Evolutionary conservation across 2,329 filamentous ascomycete genomes (phyloP).

Genomic region (Paecilomyces formosus): DNA sequence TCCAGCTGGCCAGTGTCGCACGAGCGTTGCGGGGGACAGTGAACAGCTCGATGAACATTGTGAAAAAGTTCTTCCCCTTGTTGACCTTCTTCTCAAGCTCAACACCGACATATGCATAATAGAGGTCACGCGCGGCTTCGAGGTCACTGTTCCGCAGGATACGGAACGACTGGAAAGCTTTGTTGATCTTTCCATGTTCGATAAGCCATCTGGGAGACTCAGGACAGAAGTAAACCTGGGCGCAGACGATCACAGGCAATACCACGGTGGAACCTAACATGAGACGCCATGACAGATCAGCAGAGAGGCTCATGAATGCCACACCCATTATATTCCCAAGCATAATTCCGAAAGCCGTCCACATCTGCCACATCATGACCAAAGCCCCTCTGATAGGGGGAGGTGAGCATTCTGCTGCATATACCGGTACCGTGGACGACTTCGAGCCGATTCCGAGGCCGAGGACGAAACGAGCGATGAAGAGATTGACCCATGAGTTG

Average conservation of each 20-base stretch:
- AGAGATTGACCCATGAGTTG: conserved; percentile 36
- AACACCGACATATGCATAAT: conserved; percentile 53
- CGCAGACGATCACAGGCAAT: conserved; percentile 51
- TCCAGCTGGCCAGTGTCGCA: conserved; percentile 48
- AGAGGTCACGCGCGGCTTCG: conserved; percentile 50
- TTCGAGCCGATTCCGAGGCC: conserved; percentile 37
- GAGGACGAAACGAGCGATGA: conserved; percentile 35
- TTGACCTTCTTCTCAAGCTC: conserved; percentile 51
- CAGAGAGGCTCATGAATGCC: conserved; percentile 33
- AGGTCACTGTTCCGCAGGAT: conserved; percentile 43
- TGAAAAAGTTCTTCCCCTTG: conserved; percentile 44
- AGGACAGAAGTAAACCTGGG: conserved; percentile 59
- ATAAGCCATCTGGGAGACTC: conserved; percentile 47
- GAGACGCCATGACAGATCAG: conserved; percentile 57
- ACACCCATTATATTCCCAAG: conserved; percentile 44
- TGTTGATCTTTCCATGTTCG: conserved; percentile 36
- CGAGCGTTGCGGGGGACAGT: conserved; percentile 57
- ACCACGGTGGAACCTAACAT: conserved; percentile 63
- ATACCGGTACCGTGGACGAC: conserved; percentile 40
- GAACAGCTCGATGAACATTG: conserved; percentile 51
- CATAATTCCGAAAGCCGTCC: conserved; percentile 40
- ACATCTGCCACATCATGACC: conserved; percentile 49
- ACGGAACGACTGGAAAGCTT: conserved; percentile 44
- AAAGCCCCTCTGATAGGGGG: conserved; percentile 43
- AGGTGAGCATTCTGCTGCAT: conserved; percentile 42